These are phyloP conservation scores for Hirsutella thompsonii DNA, from an alignment of 2,329 filamentous ascomycete species.

Conservation along the genomic window DNA sequence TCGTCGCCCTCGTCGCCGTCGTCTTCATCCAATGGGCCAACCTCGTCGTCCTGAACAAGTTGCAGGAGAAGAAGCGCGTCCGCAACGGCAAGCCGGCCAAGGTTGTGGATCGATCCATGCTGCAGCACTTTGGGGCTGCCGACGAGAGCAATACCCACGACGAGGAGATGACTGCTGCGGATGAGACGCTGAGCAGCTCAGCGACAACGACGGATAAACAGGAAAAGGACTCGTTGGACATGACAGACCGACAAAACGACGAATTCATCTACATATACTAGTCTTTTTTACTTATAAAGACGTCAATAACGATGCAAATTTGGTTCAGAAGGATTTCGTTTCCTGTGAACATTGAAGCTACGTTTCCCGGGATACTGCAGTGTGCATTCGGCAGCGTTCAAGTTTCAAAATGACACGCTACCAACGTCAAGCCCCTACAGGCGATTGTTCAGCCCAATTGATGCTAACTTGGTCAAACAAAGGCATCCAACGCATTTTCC, in stretches of 20 bases:
- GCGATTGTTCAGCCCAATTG: too few species aligned
- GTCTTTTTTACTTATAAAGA: not conserved
- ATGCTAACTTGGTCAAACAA: too few species aligned
- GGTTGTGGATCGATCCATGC: slow-evolving; percentile 49
- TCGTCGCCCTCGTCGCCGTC: slow-evolving; percentile 37
- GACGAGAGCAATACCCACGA: slow-evolving; percentile 2
- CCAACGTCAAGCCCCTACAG: too few species aligned
- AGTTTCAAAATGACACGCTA: too few species aligned
- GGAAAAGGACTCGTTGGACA: slow-evolving; percentile 40
- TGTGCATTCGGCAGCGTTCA: too few species aligned
- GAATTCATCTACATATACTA: slow-evolving; percentile 54
- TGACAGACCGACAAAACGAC: slow-evolving; percentile 54
- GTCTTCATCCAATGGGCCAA: slow-evolving; percentile 41
- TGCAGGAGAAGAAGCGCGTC: slow-evolving; percentile 41
- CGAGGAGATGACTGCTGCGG: slow-evolving; percentile 1
- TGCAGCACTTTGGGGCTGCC: slow-evolving; percentile 28
- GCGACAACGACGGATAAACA: slow-evolving; percentile 6
- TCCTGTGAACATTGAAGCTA: too few species aligned
- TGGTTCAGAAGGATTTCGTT: too few species aligned
- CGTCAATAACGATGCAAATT: too few species aligned
- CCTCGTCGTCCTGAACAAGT: slow-evolving; percentile 41
- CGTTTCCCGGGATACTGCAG: too few species aligned
- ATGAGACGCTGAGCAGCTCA: slow-evolving; percentile 14
- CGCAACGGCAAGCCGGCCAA: slow-evolving; percentile 46
- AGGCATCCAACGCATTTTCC: too few species aligned